phyloP scores from a whole-genome alignment of 2,329 filamentous ascomycete species.

The Exserohilum rostratum region DNA sequence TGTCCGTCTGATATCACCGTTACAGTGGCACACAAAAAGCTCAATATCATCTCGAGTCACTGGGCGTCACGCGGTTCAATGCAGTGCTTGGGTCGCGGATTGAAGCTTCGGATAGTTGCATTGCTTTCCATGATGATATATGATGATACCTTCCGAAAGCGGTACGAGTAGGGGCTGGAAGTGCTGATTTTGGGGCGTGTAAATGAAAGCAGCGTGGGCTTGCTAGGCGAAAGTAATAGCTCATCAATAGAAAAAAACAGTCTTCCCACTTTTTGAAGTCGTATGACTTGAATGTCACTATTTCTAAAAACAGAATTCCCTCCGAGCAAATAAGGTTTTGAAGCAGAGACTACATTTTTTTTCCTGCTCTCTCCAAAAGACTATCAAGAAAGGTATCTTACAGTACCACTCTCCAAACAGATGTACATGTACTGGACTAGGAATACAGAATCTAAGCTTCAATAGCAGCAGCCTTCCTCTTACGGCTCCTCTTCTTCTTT shows the following conservation, averaged over 20 bases:
- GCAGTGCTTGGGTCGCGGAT: conserved; percentile 15
- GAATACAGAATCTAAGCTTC: conserved; percentile 9
- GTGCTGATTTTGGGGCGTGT: conserved; percentile 10
- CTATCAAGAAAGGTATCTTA: too few relatives aligned
- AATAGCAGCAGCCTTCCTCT: conserved; percentile 23
- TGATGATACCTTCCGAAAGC: conserved; percentile 25
- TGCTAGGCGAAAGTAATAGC: conserved; percentile 8
- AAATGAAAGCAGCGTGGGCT: conserved; percentile 9
- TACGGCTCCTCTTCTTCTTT: conserved; percentile 36
- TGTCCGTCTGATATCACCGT: conserved; percentile 30
- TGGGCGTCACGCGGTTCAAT: conserved; percentile 11
- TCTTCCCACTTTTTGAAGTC: not conserved
- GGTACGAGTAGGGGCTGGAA: conserved; percentile 8
- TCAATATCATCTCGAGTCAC: conserved; percentile 18
- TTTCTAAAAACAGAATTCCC: not conserved
- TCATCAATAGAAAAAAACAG: conserved; percentile 13
- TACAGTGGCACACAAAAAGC: conserved; percentile 26
- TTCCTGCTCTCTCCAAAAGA: too few relatives aligned
- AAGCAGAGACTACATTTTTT: too few relatives aligned
- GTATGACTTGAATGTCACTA: not conserved
- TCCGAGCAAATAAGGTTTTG: not conserved
- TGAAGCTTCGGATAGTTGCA: conserved; percentile 3
- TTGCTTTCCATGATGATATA: conserved; percentile 15
- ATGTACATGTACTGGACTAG: not conserved
- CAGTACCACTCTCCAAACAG: too few relatives aligned